These are phyloP conservation scores for Talaromyces islandicus DNA, from an alignment of 2,329 filamentous ascomycete genomes.

Conservation along the genomic window DNA sequence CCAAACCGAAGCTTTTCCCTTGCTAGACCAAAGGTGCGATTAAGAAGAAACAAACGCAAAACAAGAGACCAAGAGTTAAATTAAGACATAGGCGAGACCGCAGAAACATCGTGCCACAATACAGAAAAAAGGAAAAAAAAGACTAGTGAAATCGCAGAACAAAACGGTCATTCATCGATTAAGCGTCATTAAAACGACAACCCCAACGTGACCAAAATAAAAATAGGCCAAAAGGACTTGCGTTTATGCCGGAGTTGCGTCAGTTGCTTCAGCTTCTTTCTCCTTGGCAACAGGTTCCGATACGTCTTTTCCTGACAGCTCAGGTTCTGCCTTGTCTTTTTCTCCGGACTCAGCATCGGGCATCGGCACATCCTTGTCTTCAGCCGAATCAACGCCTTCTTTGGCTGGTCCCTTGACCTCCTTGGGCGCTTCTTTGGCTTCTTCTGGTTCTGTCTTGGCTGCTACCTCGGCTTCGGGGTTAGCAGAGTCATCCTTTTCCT, in stretches of 20 bases:
- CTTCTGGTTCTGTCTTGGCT: neutral
- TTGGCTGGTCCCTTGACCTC: conserved; percentile 1
- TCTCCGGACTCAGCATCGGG: conserved; percentile 6
- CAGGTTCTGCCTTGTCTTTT: conserved; percentile 29
- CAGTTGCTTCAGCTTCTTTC: neutral
- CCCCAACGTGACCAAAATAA: neutral
- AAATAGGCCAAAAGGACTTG: neutral
- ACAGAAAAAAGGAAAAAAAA: neutral
- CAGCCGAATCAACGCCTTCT: neutral
- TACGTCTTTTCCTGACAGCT: conserved; percentile 18
- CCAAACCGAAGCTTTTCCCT: neutral
- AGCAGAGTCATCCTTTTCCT: conserved; percentile 20
- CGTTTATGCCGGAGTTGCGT: conserved; percentile 3
- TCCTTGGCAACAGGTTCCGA: conserved; percentile 13
- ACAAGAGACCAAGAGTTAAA: neutral
- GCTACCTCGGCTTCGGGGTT: conserved; percentile 1
- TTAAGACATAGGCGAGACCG: neutral
- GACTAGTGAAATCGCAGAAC: neutral
- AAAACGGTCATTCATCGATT: neutral
- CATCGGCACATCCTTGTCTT: conserved; percentile 3
- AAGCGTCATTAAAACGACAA: neutral
- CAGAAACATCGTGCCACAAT: neutral
- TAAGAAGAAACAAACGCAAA: neutral
- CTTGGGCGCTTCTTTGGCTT: conserved; percentile 1
- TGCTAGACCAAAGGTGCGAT: neutral